phyloP scores from a whole-genome alignment of 73 alveolate genomes.

The Breviolum minutum region DNA sequence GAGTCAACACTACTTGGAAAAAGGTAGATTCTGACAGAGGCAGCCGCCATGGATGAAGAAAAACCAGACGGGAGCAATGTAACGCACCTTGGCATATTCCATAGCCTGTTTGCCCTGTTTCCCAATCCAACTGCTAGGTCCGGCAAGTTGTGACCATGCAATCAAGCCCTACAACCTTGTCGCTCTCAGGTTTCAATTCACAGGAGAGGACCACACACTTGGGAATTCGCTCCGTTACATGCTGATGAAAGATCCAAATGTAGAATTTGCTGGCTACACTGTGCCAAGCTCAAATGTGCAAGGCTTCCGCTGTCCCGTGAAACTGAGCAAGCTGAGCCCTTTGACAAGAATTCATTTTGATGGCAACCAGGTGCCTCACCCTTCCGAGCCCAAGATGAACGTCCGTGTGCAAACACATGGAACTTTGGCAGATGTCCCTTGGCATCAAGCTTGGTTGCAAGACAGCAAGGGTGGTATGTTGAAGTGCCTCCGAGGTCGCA shows the following conservation, averaged over 20 bases:
- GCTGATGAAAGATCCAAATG: constrained; percentile 92
- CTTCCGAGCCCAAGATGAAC: constrained; percentile 86
- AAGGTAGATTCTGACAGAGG: too few species aligned
- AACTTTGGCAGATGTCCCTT: constrained; percentile 42
- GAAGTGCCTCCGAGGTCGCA: constrained; percentile 14
- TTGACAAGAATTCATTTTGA: not conserved
- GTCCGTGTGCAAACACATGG: constrained; percentile 90
- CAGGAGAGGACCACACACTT: constrained; percentile 84
- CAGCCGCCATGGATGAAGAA: constrained; percentile 42
- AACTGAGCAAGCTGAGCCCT: not conserved
- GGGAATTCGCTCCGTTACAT: constrained; percentile 89
- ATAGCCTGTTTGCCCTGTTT: not conserved
- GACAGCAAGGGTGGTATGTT: too few species aligned
- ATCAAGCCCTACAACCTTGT: not conserved
- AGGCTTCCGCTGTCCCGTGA: not conserved
- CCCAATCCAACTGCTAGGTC: not conserved
- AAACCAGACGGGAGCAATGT: constrained; percentile 56
- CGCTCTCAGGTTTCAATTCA: constrained; percentile 38
- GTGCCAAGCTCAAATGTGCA: not conserved
- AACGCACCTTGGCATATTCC: constrained; percentile 30
- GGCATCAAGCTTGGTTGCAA: not conserved
- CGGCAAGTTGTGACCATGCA: not conserved
- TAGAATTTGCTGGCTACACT: constrained; percentile 91
- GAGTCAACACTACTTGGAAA: too few species aligned
- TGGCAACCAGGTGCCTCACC: constrained; percentile 79